phyloP scores from a whole-genome alignment of 1,284 basidiomycete genomes.

The Sporisorium exsertum region DNA sequence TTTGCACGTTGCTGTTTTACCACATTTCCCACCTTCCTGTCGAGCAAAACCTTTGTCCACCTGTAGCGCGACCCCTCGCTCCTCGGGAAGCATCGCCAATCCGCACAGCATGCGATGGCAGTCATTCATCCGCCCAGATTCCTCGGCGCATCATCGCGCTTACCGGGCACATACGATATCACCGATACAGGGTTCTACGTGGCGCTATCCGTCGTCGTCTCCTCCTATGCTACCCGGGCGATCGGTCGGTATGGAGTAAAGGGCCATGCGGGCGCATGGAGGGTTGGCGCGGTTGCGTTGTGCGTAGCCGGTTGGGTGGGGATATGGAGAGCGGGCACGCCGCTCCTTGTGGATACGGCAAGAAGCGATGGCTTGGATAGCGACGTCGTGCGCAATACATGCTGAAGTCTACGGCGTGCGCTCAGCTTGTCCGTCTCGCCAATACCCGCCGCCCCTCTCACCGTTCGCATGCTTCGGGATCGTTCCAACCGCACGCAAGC shows the following conservation, averaged over 20 bases:
- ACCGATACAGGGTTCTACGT: slow-evolving; percentile 1
- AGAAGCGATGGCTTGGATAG: background rate
- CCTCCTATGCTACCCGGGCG: background rate
- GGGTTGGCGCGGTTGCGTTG: background rate
- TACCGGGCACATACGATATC: background rate
- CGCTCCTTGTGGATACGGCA: background rate
- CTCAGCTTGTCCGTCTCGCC: too few relatives aligned
- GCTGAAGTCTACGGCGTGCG: background rate
- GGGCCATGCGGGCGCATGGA: background rate
- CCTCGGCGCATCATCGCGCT: background rate
- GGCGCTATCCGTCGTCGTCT: background rate
- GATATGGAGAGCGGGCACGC: background rate
- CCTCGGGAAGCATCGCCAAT: too few relatives aligned
- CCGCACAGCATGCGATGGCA: background rate
- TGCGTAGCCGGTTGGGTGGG: background rate
- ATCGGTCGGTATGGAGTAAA: background rate
- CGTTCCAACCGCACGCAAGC: too few relatives aligned
- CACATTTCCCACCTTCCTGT: too few relatives aligned
- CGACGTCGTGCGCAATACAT: background rate
- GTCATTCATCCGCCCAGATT: background rate
- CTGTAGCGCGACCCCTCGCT: too few relatives aligned
- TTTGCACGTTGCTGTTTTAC: too few relatives aligned
- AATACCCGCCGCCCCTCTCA: too few relatives aligned
- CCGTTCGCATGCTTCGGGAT: too few relatives aligned
- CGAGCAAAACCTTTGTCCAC: too few relatives aligned